Evolutionary conservation across 495 filamentous ascomycete species (phyloP).

Genomic region (Chaetomium fimeti): DNA sequence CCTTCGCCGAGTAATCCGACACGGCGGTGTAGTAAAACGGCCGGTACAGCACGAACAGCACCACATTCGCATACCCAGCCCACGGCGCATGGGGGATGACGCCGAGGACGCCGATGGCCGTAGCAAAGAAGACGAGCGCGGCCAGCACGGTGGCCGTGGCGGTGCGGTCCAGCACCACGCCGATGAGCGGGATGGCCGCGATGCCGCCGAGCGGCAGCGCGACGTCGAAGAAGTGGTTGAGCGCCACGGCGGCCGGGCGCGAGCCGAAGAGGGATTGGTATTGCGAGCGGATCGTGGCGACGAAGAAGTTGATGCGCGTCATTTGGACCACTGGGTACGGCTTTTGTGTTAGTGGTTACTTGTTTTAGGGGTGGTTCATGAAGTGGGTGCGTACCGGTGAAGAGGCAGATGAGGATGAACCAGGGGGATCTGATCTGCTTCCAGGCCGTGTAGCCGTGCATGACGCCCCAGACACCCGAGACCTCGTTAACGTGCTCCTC

Average conservation of each 20-base stretch:
- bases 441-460: slow-evolving; percentile 70
- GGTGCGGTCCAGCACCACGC: slow-evolving; percentile 73
- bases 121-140: slow-evolving; percentile 69
- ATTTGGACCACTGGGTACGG: slow-evolving; percentile 65
- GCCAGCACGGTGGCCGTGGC: slow-evolving; percentile 72
- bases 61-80: slow-evolving; percentile 76
- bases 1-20: slow-evolving; percentile 85
- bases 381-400: slow-evolving; percentile 52
- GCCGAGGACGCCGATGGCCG: slow-evolving; percentile 75
- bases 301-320: slow-evolving; percentile 97
- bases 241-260: slow-evolving; percentile 54
- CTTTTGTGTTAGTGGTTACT: not conserved
- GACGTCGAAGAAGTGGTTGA: slow-evolving; percentile 88
- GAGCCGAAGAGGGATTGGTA: slow-evolving; percentile 75
- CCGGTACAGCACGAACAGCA: slow-evolving; percentile 74
- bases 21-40: slow-evolving; percentile 77
- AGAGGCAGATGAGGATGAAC: slow-evolving; percentile 83
- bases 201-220: slow-evolving; percentile 86
- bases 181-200: slow-evolving; percentile 83
- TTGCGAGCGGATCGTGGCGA: slow-evolving; percentile 84
- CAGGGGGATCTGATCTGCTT: slow-evolving; percentile 79
- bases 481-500: slow-evolving; percentile 61
- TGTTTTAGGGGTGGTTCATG: too few species aligned
- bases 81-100: slow-evolving; percentile 60
- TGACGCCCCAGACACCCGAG: slow-evolving; percentile 81